Base-by-base conservation (phyloP, 2,329 filamentous ascomycete species). In the Pseudocercospora macadamiae region DNA sequence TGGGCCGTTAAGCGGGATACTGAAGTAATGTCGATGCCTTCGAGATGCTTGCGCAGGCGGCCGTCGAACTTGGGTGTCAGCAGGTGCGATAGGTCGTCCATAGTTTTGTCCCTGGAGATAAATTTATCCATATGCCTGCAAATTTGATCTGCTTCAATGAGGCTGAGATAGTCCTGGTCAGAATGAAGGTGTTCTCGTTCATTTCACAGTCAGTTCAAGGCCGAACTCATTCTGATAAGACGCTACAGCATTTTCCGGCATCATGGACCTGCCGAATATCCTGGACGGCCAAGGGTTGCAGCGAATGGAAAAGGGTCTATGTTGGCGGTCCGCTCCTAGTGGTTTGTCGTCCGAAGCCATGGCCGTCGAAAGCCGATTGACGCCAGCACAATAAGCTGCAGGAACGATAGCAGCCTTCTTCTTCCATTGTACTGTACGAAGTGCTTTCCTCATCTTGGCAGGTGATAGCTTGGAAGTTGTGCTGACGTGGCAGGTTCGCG, bases 1-100 rank as follows among this genome's bases (percentile, higher is more conserved):
- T 44, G 23, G 4, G 34, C 37, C 16, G 61, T 36, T 14, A 66
- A 37, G 32, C 64, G 60, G 2, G 62, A 62, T 25, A 62, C 30
- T 10, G 57, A 34, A 25, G 52, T 26, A 12, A 66, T 36, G 26
- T 55, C 19, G 32, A 64, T 54, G 9, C 18, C 51, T 25, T 52
- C 21, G 21, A 65, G 47, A 30, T 51, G 56, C 52, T 21, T 6
- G 23, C 12, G 6, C 6, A 65, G 59, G 9, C 34, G 28, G 4
- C 16, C 4, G 28, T 63, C 59, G 9, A 63, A 47, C 16, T 51
- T 44, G 6, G 60, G 34, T 23, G 19, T 21, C n/a, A 61, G 55
- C 16, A 58, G 30, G 28, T 36, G n/a, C 36, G 51, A 48, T 14
- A 58, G 18, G 7, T 55, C 48, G 23, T 60, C 57, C 59, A 65